These are phyloP conservation scores for Penicillium sp. DNA, from an alignment of 2,329 filamentous ascomycete genomes.

Conservation along the genomic window DNA sequence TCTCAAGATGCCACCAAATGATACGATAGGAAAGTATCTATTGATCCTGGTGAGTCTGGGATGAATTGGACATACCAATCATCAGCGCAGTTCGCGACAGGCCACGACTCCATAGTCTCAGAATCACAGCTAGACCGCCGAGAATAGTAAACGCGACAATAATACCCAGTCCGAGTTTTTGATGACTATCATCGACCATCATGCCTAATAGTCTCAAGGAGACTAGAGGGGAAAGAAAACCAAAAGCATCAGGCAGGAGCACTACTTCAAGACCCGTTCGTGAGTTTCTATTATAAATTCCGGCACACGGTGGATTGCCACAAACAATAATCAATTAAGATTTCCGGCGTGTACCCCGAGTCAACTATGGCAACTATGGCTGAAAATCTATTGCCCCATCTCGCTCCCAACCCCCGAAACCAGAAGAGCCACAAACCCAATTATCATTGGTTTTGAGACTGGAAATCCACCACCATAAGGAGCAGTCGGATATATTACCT, in stretches of 20 bases:
- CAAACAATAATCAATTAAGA: neutral
- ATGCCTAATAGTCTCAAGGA: neutral
- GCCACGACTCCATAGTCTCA: conserved; percentile 32
- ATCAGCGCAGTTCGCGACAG: conserved; percentile 26
- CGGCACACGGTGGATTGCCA: neutral
- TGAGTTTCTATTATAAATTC: neutral
- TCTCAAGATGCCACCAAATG: neutral
- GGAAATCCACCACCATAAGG: neutral
- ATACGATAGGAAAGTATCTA: neutral
- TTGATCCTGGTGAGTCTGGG: conserved; percentile 6
- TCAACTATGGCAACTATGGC: neutral
- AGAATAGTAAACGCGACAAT: conserved; percentile 29
- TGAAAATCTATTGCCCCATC: neutral
- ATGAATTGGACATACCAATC: conserved; percentile 27
- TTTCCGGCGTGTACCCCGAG: neutral
- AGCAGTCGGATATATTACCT: too few relatives aligned
- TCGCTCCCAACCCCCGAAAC: neutral
- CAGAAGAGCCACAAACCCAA: too few relatives aligned
- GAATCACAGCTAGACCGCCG: conserved; percentile 26
- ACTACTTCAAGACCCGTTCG: neutral
- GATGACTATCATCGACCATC: conserved; percentile 28
- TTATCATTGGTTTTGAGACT: neutral
- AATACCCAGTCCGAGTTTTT: conserved; percentile 28
- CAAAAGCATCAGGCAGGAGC: neutral
- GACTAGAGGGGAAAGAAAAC: neutral